Percentiles rank a stretch among this genome's conserved stretches.
Conservation (phyloP, 345 rosid species). For the Euphorbia tirucalli region DNA sequence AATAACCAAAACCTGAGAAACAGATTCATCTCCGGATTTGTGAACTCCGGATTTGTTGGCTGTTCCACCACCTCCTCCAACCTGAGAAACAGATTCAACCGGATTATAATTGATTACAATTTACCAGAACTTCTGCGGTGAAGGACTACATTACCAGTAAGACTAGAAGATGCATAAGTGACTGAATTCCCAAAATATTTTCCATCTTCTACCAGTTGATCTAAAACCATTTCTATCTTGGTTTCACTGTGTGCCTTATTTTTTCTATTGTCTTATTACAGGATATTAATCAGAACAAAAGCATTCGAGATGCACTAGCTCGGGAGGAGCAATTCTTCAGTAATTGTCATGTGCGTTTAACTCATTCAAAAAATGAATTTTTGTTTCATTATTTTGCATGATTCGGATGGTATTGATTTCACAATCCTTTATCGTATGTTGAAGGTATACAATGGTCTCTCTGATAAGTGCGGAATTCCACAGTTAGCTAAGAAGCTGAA, state of each 20-base stretch:
- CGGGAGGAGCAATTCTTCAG: constrained; percentile 52
- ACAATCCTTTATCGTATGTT: constrained; percentile 15
- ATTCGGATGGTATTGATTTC: not conserved
- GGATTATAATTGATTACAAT: too few species aligned
- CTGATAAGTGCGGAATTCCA: constrained; percentile 63
- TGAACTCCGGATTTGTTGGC: too few species aligned
- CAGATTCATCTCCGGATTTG: too few species aligned
- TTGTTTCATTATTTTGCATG: not conserved
- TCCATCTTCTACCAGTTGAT: not conserved
- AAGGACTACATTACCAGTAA: not conserved
- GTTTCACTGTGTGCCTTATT: not conserved
- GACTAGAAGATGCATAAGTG: not conserved
- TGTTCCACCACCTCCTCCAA: too few species aligned
- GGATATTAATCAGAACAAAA: constrained; percentile 59
- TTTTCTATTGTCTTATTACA: constrained; percentile 14
- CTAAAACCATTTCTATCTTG: not conserved
- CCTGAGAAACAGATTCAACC: too few species aligned
- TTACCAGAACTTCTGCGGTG: too few species aligned
- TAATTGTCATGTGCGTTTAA: constrained; percentile 45
- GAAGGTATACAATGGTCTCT: constrained; percentile 58
- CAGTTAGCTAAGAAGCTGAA: constrained; percentile 72
- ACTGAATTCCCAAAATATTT: not conserved
- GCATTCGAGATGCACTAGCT: constrained; percentile 53
- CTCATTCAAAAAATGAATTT: constrained; percentile 13
- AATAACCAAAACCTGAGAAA: too few species aligned